These are phyloP conservation scores for Pestalotiopsis sp. DNA, from an alignment of 2,329 filamentous ascomycete species.

Conservation along the genomic window DNA sequence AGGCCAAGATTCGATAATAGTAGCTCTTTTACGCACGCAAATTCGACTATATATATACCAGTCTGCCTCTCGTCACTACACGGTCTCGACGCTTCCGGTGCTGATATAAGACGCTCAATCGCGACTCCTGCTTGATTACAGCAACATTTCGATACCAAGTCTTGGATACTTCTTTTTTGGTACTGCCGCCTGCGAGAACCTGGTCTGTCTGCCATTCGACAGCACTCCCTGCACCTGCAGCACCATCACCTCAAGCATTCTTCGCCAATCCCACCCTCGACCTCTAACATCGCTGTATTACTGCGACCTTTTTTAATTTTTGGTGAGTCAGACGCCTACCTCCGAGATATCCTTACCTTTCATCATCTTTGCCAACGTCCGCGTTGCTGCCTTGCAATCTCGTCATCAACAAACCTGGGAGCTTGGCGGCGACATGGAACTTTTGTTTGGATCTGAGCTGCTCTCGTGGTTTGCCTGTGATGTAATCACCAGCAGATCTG, in stretches of 20 bases:
- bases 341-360: conserved; percentile 19
- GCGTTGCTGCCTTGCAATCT: conserved; percentile 10
- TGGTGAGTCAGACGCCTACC: conserved; percentile 37
- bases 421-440: conserved; percentile 15
- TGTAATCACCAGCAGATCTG: conserved; percentile 7
- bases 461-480: background rate
- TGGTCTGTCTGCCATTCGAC: conserved; percentile 27
- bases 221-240: conserved; percentile 27
- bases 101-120: conserved; percentile 35
- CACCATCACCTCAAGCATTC: conserved; percentile 29
- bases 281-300: conserved; percentile 27
- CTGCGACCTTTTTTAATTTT: conserved; percentile 25
- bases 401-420: conserved; percentile 14
- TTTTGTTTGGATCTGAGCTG: background rate
- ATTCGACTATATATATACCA: conserved; percentile 27
- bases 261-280: conserved; percentile 30
- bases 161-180: conserved; percentile 12
- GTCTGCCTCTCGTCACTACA: conserved; percentile 26
- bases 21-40: background rate
- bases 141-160: background rate
- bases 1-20: background rate
- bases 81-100: conserved; percentile 23
- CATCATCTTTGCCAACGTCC: conserved; percentile 19
- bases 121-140: conserved; percentile 22
- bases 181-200: conserved; percentile 18